phyloP scores from a whole-genome alignment of 768 basidiomycete genomes.

The Favolaschia claudopus region DNA sequence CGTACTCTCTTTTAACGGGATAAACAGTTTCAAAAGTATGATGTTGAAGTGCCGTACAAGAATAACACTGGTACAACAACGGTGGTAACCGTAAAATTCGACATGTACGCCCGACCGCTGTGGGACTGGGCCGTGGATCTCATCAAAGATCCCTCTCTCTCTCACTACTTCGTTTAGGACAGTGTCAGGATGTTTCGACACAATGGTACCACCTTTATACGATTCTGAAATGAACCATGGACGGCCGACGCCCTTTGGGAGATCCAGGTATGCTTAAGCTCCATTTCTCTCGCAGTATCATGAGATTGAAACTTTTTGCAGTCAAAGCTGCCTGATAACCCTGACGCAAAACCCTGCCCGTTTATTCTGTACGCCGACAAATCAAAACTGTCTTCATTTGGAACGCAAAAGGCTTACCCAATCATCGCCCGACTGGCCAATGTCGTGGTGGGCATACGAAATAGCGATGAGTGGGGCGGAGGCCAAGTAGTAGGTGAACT shows the following conservation, averaged over 20 bases:
- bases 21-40: no score
- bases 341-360: conserved; percentile 34
- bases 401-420: conserved; percentile 46
- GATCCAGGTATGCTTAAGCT: conserved; percentile 39
- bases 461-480: conserved; percentile 43
- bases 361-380: conserved; percentile 53
- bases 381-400: conserved; percentile 45
- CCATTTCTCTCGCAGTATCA: no score
- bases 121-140: no score
- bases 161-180: no score
- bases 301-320: conserved; percentile 16
- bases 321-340: conserved; percentile 25
- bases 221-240: conserved; percentile 46
- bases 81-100: no score
- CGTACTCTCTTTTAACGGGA: no score
- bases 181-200: conserved; percentile 25
- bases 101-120: no score
- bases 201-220: conserved; percentile 33
- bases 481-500: conserved; percentile 47
- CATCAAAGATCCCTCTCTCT: no score
- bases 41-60: no score
- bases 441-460: conserved; percentile 40
- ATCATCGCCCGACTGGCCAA: conserved; percentile 43
- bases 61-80: no score
- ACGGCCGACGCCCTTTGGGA: conserved; percentile 46